Evolutionary conservation across 768 basidiomycete species (phyloP).

Genomic region (Suillus tomentosus): DNA sequence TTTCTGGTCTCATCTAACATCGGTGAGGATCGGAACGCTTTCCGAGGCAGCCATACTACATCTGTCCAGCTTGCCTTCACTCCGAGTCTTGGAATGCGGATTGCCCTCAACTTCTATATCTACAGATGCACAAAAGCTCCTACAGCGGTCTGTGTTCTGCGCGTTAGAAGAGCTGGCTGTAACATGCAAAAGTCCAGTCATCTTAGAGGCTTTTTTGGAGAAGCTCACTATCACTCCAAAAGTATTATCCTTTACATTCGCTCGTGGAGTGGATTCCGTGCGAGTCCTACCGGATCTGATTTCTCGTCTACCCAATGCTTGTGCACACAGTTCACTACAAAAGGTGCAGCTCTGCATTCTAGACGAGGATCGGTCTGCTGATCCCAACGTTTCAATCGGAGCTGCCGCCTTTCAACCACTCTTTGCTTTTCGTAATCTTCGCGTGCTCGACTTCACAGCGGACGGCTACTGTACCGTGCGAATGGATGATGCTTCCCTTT

Average conservation of each 20-base stretch:
- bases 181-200: background rate
- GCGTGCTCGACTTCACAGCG: background rate
- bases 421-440: background rate
- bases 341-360: background rate
- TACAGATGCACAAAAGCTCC: background rate
- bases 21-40: background rate
- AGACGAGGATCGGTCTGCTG: too few species aligned
- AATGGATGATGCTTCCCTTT: conserved; percentile 1
- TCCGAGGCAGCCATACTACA: background rate
- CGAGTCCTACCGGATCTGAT: background rate
- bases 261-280: background rate
- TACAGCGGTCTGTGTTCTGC: background rate
- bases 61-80: background rate
- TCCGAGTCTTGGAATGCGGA: background rate
- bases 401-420: background rate
- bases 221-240: background rate
- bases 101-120: background rate
- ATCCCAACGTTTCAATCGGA: background rate
- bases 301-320: background rate
- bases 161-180: background rate
- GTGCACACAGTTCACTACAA: background rate
- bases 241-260: background rate
- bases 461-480: background rate
- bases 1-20: background rate
- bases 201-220: background rate